These are phyloP conservation scores for Cordyceps farinosa DNA, from an alignment of 2,329 filamentous ascomycete species.

Conservation along the genomic window DNA sequence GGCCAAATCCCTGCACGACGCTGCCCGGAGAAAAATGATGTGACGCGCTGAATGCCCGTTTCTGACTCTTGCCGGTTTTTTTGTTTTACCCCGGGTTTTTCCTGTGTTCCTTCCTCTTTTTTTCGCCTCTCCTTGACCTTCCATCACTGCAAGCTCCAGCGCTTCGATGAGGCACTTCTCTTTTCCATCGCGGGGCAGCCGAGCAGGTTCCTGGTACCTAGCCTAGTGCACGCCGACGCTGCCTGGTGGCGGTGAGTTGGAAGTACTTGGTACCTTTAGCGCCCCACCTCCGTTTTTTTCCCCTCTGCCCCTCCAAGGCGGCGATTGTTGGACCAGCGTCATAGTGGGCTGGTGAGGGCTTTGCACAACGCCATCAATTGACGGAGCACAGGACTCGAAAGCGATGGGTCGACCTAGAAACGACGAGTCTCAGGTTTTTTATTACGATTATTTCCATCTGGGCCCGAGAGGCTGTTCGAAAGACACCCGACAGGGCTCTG, in stretches of 20 bases:
- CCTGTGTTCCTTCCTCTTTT: neutral
- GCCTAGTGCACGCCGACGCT: neutral
- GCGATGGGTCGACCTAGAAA: slow-evolving; percentile 5
- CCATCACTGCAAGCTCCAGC: neutral
- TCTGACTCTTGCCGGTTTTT: neutral
- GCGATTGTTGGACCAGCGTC: slow-evolving; percentile 12
- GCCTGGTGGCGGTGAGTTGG: neutral
- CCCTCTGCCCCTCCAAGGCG: slow-evolving; percentile 18
- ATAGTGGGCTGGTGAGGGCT: slow-evolving; percentile 14
- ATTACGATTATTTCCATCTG: neutral
- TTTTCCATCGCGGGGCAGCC: slow-evolving; percentile 17
- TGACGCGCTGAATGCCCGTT: neutral
- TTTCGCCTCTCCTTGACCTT: neutral
- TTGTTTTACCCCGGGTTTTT: neutral
- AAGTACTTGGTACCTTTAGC: slow-evolving; percentile 18
- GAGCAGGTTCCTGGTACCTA: slow-evolving; percentile 23
- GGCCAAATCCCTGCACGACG: neutral
- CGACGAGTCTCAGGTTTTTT: neutral
- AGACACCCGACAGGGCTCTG: neutral
- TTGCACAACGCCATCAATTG: slow-evolving; percentile 4
- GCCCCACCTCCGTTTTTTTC: slow-evolving; percentile 20
- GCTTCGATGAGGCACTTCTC: slow-evolving; percentile 12
- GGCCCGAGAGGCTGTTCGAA: neutral
- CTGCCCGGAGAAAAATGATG: neutral
- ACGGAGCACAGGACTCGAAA: slow-evolving; percentile 1